These are phyloP conservation scores for Cladosporium sp. DNA, from an alignment of 2,329 filamentous ascomycete genomes.

Conservation along the genomic window DNA sequence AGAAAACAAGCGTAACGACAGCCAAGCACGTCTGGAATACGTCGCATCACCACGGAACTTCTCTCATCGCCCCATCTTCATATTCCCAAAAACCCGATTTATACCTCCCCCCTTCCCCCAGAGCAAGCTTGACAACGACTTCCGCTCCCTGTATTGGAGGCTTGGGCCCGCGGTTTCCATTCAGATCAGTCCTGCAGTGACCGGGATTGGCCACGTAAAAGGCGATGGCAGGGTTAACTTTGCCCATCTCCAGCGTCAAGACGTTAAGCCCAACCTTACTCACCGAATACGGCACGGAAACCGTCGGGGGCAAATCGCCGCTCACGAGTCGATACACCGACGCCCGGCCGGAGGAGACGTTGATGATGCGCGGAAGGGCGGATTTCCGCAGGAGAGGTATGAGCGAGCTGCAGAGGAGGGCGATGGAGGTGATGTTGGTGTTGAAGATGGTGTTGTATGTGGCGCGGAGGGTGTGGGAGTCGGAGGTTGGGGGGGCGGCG, in stretches of 20 bases:
- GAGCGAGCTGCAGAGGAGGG: constrained; percentile 30
- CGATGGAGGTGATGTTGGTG: constrained; percentile 44
- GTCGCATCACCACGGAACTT: constrained; percentile 17
- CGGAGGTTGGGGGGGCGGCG: constrained; percentile 27
- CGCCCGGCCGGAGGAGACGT: constrained; percentile 31
- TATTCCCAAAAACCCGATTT: constrained; percentile 22
- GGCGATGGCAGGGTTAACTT: constrained; percentile 13
- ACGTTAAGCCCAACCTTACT: constrained; percentile 24
- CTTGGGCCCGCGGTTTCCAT: constrained; percentile 21
- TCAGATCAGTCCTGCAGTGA: constrained; percentile 25
- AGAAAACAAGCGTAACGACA: too few species aligned
- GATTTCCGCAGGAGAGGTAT: constrained; percentile 28
- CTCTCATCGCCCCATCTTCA: constrained; percentile 11
- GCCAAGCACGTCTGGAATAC: too few species aligned
- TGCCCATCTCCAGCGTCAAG: constrained; percentile 23
- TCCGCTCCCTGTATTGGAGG: constrained; percentile 22
- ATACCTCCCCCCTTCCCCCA: constrained; percentile 15
- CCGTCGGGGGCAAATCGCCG: constrained; percentile 28
- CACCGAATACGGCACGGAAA: constrained; percentile 22
- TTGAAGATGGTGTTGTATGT: constrained; percentile 33
- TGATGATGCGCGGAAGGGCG: constrained; percentile 29
- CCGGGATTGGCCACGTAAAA: constrained; percentile 22
- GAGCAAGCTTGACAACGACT: constrained; percentile 19
- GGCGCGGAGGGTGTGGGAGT: constrained; percentile 31
- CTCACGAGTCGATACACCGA: constrained; percentile 21